phyloP scores from a whole-genome alignment of 2,329 filamentous ascomycete species.

The Huntiella bhutanensis region DNA sequence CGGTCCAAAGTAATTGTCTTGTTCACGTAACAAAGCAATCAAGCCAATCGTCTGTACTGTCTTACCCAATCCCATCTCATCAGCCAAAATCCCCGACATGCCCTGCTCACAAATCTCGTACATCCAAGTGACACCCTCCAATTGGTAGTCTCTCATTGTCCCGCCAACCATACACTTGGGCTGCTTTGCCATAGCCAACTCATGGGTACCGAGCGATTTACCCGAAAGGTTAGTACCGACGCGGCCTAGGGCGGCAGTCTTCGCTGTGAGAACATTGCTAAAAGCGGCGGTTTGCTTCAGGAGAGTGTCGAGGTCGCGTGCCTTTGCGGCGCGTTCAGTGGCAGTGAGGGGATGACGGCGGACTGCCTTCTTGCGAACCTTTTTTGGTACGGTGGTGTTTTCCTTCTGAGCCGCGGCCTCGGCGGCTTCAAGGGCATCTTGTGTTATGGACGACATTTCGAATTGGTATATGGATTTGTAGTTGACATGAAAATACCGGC shows the following conservation, averaged over 20 bases:
- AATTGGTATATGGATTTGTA: not conserved
- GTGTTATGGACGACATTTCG: slow-evolving; percentile 6
- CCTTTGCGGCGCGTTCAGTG: slow-evolving; percentile 30
- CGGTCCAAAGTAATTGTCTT: slow-evolving; percentile 64
- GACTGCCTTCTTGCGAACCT: slow-evolving; percentile 28
- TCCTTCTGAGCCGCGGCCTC: slow-evolving; percentile 19
- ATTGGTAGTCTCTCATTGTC: slow-evolving; percentile 81
- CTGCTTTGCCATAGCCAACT: slow-evolving; percentile 66
- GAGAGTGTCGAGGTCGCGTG: slow-evolving; percentile 38
- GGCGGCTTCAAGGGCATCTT: slow-evolving; percentile 18
- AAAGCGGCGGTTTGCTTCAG: slow-evolving; percentile 41
- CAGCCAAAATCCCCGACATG: slow-evolving; percentile 75
- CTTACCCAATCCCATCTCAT: slow-evolving; percentile 88
- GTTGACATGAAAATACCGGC: not conserved
- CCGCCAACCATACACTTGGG: slow-evolving; percentile 72
- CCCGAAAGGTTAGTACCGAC: slow-evolving; percentile 43
- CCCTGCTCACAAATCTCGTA: slow-evolving; percentile 65
- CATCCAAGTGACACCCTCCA: slow-evolving; percentile 92
- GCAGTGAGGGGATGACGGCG: slow-evolving; percentile 29
- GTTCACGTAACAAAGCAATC: slow-evolving; percentile 71
- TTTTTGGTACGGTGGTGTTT: slow-evolving; percentile 24
- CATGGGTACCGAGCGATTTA: slow-evolving; percentile 39
- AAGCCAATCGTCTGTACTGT: slow-evolving; percentile 81
- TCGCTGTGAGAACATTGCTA: slow-evolving; percentile 42
- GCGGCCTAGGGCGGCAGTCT: slow-evolving; percentile 41